Evolutionary conservation across 2,329 filamentous ascomycete species (phyloP).

Genomic region (Fusarium sublunatum): DNA sequence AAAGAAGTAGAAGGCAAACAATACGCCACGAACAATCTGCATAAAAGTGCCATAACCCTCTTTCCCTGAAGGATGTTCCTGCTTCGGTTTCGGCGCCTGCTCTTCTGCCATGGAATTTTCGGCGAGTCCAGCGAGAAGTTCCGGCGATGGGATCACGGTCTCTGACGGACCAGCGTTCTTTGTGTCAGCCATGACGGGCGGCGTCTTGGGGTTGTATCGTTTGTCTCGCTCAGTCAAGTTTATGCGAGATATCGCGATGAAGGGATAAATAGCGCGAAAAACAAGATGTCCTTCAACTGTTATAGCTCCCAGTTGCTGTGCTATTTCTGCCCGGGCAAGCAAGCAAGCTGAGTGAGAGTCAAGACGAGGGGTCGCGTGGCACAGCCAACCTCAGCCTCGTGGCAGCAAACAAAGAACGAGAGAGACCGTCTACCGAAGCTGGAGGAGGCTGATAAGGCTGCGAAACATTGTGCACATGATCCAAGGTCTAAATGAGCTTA

Average conservation of each 20-base stretch:
- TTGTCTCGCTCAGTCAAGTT: slow-evolving; percentile 4
- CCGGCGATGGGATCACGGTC: slow-evolving; percentile 47
- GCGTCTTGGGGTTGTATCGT: slow-evolving; percentile 1
- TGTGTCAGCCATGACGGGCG: slow-evolving; percentile 44
- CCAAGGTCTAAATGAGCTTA: slow-evolving; percentile 21
- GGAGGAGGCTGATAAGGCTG: slow-evolving; percentile 21
- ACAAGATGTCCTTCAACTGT: slow-evolving; percentile 15
- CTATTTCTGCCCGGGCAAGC: slow-evolving; percentile 1
- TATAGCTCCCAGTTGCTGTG: slow-evolving; percentile 28
- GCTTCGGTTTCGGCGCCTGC: slow-evolving; percentile 13
- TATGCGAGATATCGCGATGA: slow-evolving; percentile 9
- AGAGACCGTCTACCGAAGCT: slow-evolving; percentile 12
- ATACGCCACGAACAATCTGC: slow-evolving; percentile 64
- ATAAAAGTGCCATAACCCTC: slow-evolving; percentile 62
- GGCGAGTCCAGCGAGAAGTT: slow-evolving; percentile 42
- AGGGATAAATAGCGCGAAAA: not conserved
- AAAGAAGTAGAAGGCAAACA: slow-evolving; percentile 64
- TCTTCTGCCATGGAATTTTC: slow-evolving; percentile 29
- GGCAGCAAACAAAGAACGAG: slow-evolving; percentile 8
- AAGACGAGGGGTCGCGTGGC: slow-evolving; percentile 39
- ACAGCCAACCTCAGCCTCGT: slow-evolving; percentile 33
- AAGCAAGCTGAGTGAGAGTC: slow-evolving; percentile 1
- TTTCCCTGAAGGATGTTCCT: slow-evolving; percentile 65
- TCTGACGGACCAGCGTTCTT: slow-evolving; percentile 41
- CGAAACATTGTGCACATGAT: slow-evolving; percentile 45